Evolutionary conservation across 2,329 filamentous ascomycete genomes (phyloP), one percentile per base, ranked within the genome.

Genomic region (Fusarium vanettenii): DNA sequence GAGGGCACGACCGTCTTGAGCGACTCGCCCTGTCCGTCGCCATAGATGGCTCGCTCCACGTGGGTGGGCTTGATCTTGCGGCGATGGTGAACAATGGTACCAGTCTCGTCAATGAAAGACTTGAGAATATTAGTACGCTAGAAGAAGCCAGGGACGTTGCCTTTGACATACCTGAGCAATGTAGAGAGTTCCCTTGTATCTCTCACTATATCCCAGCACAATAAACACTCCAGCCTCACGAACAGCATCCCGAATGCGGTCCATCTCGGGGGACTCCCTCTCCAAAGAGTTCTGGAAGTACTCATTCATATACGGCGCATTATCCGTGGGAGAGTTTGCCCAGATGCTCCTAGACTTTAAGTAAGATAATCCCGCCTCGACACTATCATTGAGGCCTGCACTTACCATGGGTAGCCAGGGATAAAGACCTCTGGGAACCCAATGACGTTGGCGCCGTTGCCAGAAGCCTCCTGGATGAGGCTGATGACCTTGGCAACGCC

Each of bases 41-140:
- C 87, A 52, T 84, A 89, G 45, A 87, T 75, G 7, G 84, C 85
- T 2, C 85, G 81, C 78, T 89, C 87, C 75, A 89, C 85, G 57
- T 88, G 86, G 0, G 86, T 89, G 0, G 87, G 84, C 78, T 89
- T 89, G 73, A 89, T 82, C 79, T 89, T 89, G 25, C 86, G 83
- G 3, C 86, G 84, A 59, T 84, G 81, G 14, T 81, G 75, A 11
- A 81, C 72, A 31, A 87, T 70, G 29, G 83, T 80, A 11, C 86
- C 86, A 18, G 82, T 78, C 1, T 79, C 72, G 5, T 78, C 81
- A 59, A 88, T 85, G 33, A 87, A 81, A 1, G 81, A 82, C 72
- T 88, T 45, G n/a, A 76, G 13, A 14, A 16, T 9, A 16, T 56
- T 14, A 22, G 22, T 2, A 31, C 22, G 11, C 29, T 7, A 35